Evolutionary conservation across 2,329 filamentous ascomycete species (phyloP).

Genomic region (Mycosphaerelloides madeirae): DNA sequence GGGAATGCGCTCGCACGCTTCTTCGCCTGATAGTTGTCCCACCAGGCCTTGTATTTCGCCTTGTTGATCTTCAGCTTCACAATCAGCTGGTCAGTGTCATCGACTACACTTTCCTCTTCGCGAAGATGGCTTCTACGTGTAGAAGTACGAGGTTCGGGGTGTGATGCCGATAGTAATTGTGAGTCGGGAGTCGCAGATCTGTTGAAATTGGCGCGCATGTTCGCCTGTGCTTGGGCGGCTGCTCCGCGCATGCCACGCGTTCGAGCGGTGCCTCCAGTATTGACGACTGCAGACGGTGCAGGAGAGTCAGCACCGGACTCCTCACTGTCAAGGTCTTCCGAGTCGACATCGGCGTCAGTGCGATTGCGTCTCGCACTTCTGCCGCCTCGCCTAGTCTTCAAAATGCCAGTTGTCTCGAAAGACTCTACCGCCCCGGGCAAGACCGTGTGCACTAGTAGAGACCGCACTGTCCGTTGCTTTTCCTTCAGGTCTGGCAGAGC

Average conservation of each 20-base stretch:
- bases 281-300: slow-evolving; percentile 23
- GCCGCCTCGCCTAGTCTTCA: slow-evolving; percentile 55
- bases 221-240: slow-evolving; percentile 77
- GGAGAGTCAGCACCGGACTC: slow-evolving; percentile 77
- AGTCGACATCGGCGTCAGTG: slow-evolving; percentile 63
- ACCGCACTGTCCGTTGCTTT: slow-evolving; percentile 85
- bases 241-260: slow-evolving; percentile 87
- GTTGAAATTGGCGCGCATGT: slow-evolving; percentile 67
- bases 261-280: slow-evolving; percentile 75
- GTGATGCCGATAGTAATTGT: slow-evolving; percentile 55
- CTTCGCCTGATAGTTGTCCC: slow-evolving; percentile 39
- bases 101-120: slow-evolving; percentile 69
- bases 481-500: slow-evolving; percentile 95
- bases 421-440: slow-evolving; percentile 78
- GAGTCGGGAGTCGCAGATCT: slow-evolving; percentile 88
- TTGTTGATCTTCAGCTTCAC: slow-evolving; percentile 71
- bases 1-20: slow-evolving; percentile 31
- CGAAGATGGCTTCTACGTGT: slow-evolving; percentile 57
- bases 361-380: slow-evolving; percentile 49
- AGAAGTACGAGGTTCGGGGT: slow-evolving; percentile 65
- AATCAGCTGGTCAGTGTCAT: slow-evolving; percentile 60
- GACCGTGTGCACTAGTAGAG: slow-evolving; percentile 85
- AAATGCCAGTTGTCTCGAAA: slow-evolving; percentile 80
- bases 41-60: slow-evolving; percentile 64
- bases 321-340: slow-evolving; percentile 88